Percentiles rank a stretch among this genome's conserved stretches.
Conservation (phyloP, 495 filamentous ascomycete genomes). For the Tuber aestivum region DNA sequence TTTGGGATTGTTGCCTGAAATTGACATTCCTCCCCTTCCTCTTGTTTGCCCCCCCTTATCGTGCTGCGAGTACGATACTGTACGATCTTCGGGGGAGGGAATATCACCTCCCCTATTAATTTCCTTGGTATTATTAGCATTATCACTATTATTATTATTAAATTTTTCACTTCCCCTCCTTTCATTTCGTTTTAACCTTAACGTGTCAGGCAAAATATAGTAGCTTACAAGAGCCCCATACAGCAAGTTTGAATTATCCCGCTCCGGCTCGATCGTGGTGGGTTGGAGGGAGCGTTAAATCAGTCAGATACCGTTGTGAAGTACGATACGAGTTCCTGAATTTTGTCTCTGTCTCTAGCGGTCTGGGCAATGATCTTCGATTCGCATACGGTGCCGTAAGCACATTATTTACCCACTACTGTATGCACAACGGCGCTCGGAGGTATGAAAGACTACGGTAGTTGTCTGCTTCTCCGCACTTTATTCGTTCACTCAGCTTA, state of each 20-base stretch:
- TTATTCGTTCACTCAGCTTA: background rate
- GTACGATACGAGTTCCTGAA: slow-evolving; percentile 3
- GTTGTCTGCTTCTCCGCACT: background rate
- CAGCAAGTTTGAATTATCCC: background rate
- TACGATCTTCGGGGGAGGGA: background rate
- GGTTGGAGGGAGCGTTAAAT: background rate
- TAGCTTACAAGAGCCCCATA: background rate
- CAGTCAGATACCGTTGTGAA: background rate
- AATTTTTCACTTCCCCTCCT: background rate
- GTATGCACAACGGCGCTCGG: background rate
- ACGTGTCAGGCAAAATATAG: background rate
- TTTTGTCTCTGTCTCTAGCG: background rate
- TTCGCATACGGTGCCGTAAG: background rate
- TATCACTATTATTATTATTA: background rate
- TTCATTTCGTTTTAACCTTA: background rate
- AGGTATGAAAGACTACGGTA: background rate
- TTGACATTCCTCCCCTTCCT: background rate
- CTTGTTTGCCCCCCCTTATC: background rate
- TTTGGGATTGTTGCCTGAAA: background rate
- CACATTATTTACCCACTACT: background rate
- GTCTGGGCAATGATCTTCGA: background rate
- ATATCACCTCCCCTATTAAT: slow-evolving; percentile 3
- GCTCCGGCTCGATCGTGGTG: background rate
- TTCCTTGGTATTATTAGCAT: background rate
- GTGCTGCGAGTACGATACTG: background rate